Conservation (phyloP, 768 basidiomycete species). For the Lentinula boryana region DNA sequence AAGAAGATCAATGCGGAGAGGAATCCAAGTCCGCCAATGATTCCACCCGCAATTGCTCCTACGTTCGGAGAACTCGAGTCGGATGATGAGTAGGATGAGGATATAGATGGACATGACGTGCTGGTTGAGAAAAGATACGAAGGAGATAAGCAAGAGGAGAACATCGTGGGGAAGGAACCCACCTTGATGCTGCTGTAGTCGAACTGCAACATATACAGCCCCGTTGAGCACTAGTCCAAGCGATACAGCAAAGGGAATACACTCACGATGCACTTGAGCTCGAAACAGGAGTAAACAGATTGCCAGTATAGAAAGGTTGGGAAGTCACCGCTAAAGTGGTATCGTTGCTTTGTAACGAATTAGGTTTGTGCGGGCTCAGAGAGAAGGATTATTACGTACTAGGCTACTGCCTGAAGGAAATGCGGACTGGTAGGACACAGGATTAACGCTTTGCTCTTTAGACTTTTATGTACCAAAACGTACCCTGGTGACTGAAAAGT, state of each 20-base stretch:
- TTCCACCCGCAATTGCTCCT: not conserved
- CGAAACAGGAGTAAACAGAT: not conserved
- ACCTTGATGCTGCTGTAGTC: not conserved
- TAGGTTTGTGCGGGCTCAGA: not conserved
- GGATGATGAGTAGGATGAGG: not conserved
- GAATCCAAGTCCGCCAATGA: slow-evolving; percentile 1
- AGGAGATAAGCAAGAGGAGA: not conserved
- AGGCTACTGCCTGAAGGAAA: not conserved
- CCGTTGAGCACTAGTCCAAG: not conserved
- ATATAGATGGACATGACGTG: not conserved
- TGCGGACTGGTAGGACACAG: not conserved
- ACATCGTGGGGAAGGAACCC: not conserved
- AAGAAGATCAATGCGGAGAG: not conserved
- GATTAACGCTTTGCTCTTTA: not conserved
- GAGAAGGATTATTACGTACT: not conserved
- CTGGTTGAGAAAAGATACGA: not conserved
- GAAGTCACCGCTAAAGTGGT: not conserved
- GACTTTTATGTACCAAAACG: not conserved
- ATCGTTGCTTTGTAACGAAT: not conserved
- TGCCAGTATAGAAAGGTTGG: slow-evolving; percentile 2
- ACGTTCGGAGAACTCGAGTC: not conserved
- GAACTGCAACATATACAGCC: not conserved
- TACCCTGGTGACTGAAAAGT: not conserved
- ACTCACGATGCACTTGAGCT: not conserved
- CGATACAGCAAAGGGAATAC: not conserved